Conservation (phyloP, 352 stramenopile species). For the Phytophthora idaei region DNA sequence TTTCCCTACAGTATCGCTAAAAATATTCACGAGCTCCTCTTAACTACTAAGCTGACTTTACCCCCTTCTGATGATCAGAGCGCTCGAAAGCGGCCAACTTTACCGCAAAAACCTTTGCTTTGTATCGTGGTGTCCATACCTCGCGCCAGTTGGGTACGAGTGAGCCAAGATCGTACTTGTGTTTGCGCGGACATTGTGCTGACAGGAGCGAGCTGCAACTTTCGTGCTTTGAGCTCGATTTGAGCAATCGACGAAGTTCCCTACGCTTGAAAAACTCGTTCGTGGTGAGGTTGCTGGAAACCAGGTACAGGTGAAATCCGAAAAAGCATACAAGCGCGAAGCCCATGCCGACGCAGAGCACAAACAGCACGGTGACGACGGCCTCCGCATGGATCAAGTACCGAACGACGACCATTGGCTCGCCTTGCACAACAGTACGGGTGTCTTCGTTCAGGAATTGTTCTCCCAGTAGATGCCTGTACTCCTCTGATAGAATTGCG, state of each 20-base stretch:
- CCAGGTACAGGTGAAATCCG: conserved; percentile 60
- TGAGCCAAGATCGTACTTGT: conserved; percentile 31
- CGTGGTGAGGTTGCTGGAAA: conserved; percentile 62
- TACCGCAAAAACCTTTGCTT: conserved; percentile 14
- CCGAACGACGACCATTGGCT: conserved; percentile 45
- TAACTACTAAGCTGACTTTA: conserved; percentile 12
- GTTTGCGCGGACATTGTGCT: background rate
- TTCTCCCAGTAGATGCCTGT: conserved; percentile 40
- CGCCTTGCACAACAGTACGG: conserved; percentile 40
- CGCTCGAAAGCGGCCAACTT: conserved; percentile 9
- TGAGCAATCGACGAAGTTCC: conserved; percentile 5
- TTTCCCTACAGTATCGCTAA: background rate
- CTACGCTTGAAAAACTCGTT: conserved; percentile 82
- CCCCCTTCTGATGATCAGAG: conserved; percentile 11
- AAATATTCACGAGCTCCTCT: background rate
- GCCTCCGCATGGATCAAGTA: conserved; percentile 61
- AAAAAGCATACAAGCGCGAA: conserved; percentile 51
- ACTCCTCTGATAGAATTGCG: conserved; percentile 51
- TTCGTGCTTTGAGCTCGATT: background rate
- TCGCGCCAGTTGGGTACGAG: conserved; percentile 34
- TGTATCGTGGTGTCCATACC: conserved; percentile 40
- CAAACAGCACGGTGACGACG: conserved; percentile 45
- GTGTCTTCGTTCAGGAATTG: conserved; percentile 53
- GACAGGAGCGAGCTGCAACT: too few species aligned
- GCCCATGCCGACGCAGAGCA: conserved; percentile 58